Conservation (phyloP, 1,139 yeast species). For the Debaryomycetaceae sp. region DNA sequence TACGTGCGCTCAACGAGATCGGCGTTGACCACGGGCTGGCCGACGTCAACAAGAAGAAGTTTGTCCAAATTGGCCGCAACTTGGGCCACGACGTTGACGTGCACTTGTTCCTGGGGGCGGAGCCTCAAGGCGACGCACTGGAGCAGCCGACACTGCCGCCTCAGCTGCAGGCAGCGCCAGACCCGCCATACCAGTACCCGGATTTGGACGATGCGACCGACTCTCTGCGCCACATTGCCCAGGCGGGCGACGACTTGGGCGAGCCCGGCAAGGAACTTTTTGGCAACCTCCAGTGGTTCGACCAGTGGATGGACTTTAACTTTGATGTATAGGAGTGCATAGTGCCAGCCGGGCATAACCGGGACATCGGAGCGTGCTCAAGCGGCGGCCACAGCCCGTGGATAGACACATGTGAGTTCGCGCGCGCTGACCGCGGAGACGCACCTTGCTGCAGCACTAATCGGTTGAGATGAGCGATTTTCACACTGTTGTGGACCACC, state of each 20-base stretch:
- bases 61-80: constrained; percentile 39
- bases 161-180: no score
- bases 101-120: background rate
- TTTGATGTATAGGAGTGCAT: constrained; percentile 17
- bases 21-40: constrained; percentile 59
- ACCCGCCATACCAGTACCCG: constrained; percentile 1
- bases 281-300: constrained; percentile 54
- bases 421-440: no score
- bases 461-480: no score
- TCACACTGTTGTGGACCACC: no score
- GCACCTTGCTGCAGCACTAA: no score
- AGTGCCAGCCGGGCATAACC: no score
- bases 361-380: no score
- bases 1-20: constrained; percentile 29
- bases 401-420: no score
- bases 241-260: background rate
- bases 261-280: constrained; percentile 25
- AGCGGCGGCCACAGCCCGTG: no score
- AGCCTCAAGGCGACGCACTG: constrained; percentile 1
- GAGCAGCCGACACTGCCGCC: no score
- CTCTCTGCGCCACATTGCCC: background rate
- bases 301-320: constrained; percentile 42
- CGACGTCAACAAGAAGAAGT: constrained; percentile 47
- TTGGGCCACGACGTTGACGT: constrained; percentile 7
- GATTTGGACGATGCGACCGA: background rate